Evolutionary conservation across 805 yeast genomes (phyloP).

Genomic region (Lipomyces yamadae): DNA sequence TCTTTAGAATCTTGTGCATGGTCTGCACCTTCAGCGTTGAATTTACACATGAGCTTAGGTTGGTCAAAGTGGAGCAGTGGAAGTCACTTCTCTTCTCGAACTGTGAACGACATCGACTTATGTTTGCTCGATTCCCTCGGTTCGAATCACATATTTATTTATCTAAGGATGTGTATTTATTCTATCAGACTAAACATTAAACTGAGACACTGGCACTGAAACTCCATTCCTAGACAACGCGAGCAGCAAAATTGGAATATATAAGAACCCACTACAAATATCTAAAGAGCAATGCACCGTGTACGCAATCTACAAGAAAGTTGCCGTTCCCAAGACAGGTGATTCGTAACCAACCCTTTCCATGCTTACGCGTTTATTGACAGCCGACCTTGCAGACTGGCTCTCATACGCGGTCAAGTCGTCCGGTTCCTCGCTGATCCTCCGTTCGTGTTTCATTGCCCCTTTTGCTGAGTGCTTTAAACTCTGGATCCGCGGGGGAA

Average conservation of each 20-base stretch:
- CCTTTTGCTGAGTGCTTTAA: constrained; percentile 16
- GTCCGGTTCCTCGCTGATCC: constrained; percentile 28
- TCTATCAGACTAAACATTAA: background rate
- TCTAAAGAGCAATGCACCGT: no score
- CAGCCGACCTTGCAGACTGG: constrained; percentile 5
- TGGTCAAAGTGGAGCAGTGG: no score
- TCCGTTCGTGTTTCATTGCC: constrained; percentile 17
- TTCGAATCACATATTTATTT: no score
- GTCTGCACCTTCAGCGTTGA: no score
- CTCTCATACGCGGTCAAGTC: background rate
- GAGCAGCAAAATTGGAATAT: background rate
- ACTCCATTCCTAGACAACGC: background rate
- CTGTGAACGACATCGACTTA: no score
- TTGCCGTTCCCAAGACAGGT: constrained; percentile 20
- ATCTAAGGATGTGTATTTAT: background rate
- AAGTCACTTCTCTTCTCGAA: no score
- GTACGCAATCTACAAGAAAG: constrained; percentile 6
- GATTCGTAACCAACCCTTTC: constrained; percentile 22
- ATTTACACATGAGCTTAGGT: no score
- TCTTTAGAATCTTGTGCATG: no score
- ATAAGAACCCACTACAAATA: background rate
- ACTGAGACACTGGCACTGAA: background rate
- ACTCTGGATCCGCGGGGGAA: constrained; percentile 21
- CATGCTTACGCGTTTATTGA: constrained; percentile 5
- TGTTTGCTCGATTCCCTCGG: no score